Base-by-base conservation (phyloP, 805 yeast species). In the Naumovozyma baii region DNA sequence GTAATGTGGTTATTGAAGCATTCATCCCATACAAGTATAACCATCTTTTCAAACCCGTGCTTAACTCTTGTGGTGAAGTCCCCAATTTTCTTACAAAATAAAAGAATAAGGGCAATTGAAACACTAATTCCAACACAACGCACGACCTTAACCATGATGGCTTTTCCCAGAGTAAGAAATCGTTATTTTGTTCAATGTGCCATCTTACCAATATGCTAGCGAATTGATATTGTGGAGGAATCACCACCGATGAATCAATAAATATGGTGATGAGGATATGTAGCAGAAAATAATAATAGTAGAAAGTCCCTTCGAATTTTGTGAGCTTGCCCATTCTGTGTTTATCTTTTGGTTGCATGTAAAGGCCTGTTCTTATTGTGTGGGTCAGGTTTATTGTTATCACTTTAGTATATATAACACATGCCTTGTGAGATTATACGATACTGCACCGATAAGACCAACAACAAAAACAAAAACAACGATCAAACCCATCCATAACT, bases 81-180 rank as follows among this genome's bases (percentile, higher is more conserved):
- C 35, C 39, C 17, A 44, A 36, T 15, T 37, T 34, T 25, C 34
- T 31, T 10, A 49, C 46, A 36, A 59, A 64, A 46, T 59, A 60
- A 33, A 76, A 51, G 59, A 92, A 92, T 20, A 83, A 66, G 1
- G 98, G 98, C 38, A 83, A 56, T 62, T 90, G 98, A 48, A 82
- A 69, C 3, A 76, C 37, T 31, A 88, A 44, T 59, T 90, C 98
- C 41, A 85, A 55, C 48, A 70, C 59, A 1, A 87, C 94, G 59
- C 83, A 86, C 29, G 72, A 57, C 40, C 70, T 63, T 37, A 90
- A 69, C 96, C 96, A 90, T 2, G 64, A 49, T 1, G 94, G 90
- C 13, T 72, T 67, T 7, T 67, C 61, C 5, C 55, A 55, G 14
- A 83, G 62, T 18, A 90, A 62, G 45, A 83, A 78, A 59, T 90